These are phyloP conservation scores for Exophiala viscosa DNA, from an alignment of 2,329 filamentous ascomycete species.

Conservation along the genomic window DNA sequence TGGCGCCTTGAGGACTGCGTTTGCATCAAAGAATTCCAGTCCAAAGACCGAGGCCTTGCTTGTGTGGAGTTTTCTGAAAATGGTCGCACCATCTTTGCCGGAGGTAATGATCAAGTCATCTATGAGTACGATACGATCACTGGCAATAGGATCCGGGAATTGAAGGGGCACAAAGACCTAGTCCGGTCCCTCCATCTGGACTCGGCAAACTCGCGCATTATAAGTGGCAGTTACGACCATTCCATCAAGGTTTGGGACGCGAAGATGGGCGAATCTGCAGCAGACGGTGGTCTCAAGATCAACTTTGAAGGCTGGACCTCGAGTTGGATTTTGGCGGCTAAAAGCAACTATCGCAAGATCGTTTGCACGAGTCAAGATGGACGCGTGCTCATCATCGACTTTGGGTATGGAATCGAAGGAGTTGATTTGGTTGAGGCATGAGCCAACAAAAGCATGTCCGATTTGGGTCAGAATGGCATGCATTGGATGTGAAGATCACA, in stretches of 20 bases:
- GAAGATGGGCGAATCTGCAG: conserved; percentile 74
- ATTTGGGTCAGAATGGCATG: conserved; percentile 5
- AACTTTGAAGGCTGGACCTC: conserved; percentile 93
- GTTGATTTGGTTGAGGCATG: conserved; percentile 48
- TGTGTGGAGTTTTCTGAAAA: conserved; percentile 96
- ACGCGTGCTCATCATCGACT: conserved; percentile 89
- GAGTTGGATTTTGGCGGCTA: conserved; percentile 94
- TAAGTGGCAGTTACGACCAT: conserved; percentile 91
- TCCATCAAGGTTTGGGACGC: conserved; percentile 95
- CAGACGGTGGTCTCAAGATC: conserved; percentile 70
- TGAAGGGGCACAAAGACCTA: conserved; percentile 77
- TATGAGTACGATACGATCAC: conserved; percentile 95
- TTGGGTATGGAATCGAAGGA: conserved; percentile 61
- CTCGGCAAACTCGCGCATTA: conserved; percentile 74
- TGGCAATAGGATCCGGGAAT: conserved; percentile 74
- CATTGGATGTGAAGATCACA: conserved; percentile 8
- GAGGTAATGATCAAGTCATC: conserved; percentile 92
- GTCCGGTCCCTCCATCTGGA: conserved; percentile 91
- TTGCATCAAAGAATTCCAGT: conserved; percentile 83
- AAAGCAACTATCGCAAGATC: conserved; percentile 91
- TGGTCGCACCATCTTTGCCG: conserved; percentile 86
- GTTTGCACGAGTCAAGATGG: conserved; percentile 94
- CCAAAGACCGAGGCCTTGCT: conserved; percentile 87
- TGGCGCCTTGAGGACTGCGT: conserved; percentile 91
- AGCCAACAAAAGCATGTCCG: background rate